Evolutionary conservation across 805 yeast species (phyloP).

Genomic region (Kuraishia floccosa): DNA sequence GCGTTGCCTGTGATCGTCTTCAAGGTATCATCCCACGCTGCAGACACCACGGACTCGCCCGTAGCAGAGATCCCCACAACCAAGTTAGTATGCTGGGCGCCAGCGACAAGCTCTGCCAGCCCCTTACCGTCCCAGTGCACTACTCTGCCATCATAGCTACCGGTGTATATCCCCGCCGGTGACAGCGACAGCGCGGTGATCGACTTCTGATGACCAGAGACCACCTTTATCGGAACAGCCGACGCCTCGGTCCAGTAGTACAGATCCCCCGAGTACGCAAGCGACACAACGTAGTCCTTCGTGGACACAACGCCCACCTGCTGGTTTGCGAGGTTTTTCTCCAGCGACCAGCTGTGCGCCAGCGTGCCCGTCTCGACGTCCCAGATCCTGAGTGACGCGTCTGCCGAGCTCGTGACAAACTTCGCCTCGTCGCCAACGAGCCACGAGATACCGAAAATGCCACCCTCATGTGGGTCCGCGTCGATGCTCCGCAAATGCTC

Average conservation of each 20-base stretch:
- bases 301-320: slow-evolving; percentile 72
- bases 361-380: slow-evolving; percentile 30
- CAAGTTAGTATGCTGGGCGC: slow-evolving; percentile 50
- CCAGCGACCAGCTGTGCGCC: slow-evolving; percentile 38
- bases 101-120: slow-evolving; percentile 21
- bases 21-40: slow-evolving; percentile 86
- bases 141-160: slow-evolving; percentile 76
- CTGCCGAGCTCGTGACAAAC: slow-evolving; percentile 81
- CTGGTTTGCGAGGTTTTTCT: slow-evolving; percentile 45
- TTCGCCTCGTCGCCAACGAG: slow-evolving; percentile 31
- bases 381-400: slow-evolving; percentile 63
- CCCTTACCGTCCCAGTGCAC: slow-evolving; percentile 39
- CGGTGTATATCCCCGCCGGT: slow-evolving; percentile 30
- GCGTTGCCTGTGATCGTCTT: slow-evolving; percentile 22
- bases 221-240: slow-evolving; percentile 22
- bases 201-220: slow-evolving; percentile 76
- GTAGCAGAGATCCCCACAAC: slow-evolving; percentile 37
- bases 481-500: slow-evolving; percentile 46
- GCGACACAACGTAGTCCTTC: slow-evolving; percentile 44
- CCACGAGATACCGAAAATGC: slow-evolving; percentile 76
- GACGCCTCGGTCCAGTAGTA: slow-evolving; percentile 39
- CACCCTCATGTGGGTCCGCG: slow-evolving; percentile 53
- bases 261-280: slow-evolving; percentile 64
- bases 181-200: slow-evolving; percentile 46
- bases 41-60: slow-evolving; percentile 26